Conservation (phyloP, 2,329 filamentous ascomycete species). For the Aspergillus jensenii region DNA sequence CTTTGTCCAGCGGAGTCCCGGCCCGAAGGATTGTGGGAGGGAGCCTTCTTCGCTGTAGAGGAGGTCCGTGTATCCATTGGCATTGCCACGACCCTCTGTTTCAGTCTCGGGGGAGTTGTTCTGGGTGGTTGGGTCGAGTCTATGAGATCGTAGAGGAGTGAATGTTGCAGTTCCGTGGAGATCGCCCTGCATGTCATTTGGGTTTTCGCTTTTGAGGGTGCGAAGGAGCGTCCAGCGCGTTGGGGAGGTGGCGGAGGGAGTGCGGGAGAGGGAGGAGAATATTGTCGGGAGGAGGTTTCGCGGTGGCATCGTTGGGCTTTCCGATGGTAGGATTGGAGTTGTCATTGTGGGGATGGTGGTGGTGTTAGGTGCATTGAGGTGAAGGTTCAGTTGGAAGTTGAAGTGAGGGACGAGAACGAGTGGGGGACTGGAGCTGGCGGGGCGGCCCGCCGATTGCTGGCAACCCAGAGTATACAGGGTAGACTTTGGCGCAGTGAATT, state of each 20-base stretch:
- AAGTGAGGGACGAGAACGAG: neutral
- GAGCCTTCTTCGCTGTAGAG: slow-evolving; percentile 46
- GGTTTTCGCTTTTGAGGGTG: slow-evolving; percentile 41
- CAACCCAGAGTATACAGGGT: too few species aligned
- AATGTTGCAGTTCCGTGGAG: slow-evolving; percentile 43
- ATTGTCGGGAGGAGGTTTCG: neutral
- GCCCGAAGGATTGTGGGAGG: slow-evolving; percentile 29
- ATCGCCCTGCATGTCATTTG: slow-evolving; percentile 42
- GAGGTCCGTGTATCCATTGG: slow-evolving; percentile 22
- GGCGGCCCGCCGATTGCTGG: neutral
- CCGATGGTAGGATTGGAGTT: neutral
- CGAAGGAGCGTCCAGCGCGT: slow-evolving; percentile 38
- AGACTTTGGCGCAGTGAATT: too few species aligned
- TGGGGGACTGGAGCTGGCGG: neutral
- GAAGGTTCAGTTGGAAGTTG: neutral
- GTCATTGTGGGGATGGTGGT: neutral
- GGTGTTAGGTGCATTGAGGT: neutral
- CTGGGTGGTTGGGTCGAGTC: slow-evolving; percentile 7
- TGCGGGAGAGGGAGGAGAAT: slow-evolving; percentile 11
- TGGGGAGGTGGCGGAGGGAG: slow-evolving; percentile 15
- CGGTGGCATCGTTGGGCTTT: neutral
- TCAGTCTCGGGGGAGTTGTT: neutral
- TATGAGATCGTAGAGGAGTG: slow-evolving; percentile 21
- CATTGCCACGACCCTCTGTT: neutral
- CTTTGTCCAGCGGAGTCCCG: slow-evolving; percentile 38